Evolutionary conservation across 2,329 filamentous ascomycete species (phyloP).

Genomic region (Pleomassaria siparia): DNA sequence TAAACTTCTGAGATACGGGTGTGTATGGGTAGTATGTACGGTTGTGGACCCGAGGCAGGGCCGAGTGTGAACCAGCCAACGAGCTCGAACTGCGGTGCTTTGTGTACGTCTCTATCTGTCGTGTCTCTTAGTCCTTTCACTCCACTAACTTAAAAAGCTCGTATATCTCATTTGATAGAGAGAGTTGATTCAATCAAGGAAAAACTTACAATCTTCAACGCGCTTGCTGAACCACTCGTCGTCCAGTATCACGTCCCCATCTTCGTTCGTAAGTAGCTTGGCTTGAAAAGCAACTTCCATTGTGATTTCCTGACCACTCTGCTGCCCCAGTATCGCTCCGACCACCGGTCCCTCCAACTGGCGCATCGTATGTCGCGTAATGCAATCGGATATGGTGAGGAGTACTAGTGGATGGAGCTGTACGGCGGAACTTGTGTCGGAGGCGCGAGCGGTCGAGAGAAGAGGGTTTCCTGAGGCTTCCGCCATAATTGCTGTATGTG

Average conservation of each 20-base stretch:
- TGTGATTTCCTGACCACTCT: conserved; percentile 86
- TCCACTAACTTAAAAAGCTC: background rate
- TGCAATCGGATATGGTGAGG: conserved; percentile 94
- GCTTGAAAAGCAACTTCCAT: conserved; percentile 93
- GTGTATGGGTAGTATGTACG: conserved; percentile 71
- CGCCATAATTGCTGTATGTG: conserved; percentile 33
- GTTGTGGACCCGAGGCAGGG: conserved; percentile 69
- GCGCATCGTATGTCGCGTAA: conserved; percentile 84
- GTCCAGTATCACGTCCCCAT: conserved; percentile 65
- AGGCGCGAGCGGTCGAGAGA: conserved; percentile 48
- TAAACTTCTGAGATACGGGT: conserved; percentile 71
- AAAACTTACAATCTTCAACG: conserved; percentile 77
- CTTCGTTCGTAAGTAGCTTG: conserved; percentile 49
- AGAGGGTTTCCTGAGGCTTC: conserved; percentile 44
- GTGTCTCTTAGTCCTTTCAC: conserved; percentile 7
- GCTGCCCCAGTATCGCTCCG: conserved; percentile 86
- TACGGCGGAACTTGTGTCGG: conserved; percentile 75
- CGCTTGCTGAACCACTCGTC: conserved; percentile 73
- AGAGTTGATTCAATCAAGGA: background rate
- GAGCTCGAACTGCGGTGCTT: conserved; percentile 73
- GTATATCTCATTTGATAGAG: background rate
- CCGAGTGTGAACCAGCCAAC: conserved; percentile 92
- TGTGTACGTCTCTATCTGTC: conserved; percentile 85
- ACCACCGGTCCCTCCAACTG: conserved; percentile 74
- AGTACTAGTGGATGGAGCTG: conserved; percentile 92